phyloP scores from a whole-genome alignment of 495 filamentous ascomycete genomes.

The Annulohypoxylon moriforme region DNA sequence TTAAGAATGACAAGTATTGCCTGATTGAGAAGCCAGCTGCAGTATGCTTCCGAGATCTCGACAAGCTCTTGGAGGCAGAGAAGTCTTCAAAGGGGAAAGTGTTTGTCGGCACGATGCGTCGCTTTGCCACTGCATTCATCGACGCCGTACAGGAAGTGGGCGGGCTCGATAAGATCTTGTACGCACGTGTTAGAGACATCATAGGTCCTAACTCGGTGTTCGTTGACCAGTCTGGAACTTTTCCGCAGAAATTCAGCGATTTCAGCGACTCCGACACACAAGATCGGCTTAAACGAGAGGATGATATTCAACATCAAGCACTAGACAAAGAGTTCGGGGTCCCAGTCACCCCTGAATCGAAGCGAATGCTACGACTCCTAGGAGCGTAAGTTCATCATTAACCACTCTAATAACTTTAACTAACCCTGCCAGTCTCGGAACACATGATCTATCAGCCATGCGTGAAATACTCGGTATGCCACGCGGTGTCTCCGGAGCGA shows the following conservation, averaged over 20 bases:
- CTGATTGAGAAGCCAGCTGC: slow-evolving; percentile 9
- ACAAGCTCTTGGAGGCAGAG: neutral
- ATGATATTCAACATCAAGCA: slow-evolving; percentile 4
- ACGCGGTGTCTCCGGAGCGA: neutral
- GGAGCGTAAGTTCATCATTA: neutral
- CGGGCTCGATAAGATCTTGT: neutral
- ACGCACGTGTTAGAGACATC: slow-evolving; percentile 4
- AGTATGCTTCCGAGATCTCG: slow-evolving; percentile 3
- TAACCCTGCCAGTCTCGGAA: neutral
- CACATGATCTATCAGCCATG: slow-evolving; percentile 9
- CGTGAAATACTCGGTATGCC: slow-evolving; percentile 8
- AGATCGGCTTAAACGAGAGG: slow-evolving; percentile 6
- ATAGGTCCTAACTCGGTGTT: slow-evolving; percentile 7
- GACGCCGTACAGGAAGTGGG: neutral
- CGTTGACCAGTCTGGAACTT: slow-evolving; percentile 6
- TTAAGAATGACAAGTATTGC: slow-evolving; percentile 4
- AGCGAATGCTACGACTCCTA: neutral
- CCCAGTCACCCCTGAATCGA: slow-evolving; percentile 8
- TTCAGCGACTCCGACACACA: neutral
- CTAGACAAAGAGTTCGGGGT: slow-evolving; percentile 8
- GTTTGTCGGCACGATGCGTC: slow-evolving; percentile 3
- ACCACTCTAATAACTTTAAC: neutral
- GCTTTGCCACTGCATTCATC: neutral
- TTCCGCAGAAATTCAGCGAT: slow-evolving; percentile 1
- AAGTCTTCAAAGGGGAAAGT: slow-evolving; percentile 8